These are phyloP conservation scores for Petunia axillaris DNA, from an alignment of 257 asterid genomes.

Conservation along the genomic window DNA sequence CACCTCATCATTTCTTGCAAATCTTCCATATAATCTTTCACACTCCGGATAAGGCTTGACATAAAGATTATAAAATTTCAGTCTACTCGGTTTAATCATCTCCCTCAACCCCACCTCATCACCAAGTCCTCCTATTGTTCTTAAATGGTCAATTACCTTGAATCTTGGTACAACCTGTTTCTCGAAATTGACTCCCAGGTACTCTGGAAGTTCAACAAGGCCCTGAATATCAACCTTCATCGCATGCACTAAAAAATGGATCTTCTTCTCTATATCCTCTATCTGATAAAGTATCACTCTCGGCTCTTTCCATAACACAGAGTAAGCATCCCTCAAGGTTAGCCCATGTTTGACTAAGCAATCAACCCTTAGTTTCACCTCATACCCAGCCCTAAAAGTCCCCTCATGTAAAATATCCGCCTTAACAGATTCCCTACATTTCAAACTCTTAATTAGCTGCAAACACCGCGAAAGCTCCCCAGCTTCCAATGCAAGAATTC, in stretches of 20 bases:
- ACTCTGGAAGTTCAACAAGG: constrained; percentile 72
- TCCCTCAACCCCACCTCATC: constrained; percentile 65
- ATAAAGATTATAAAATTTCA: constrained; percentile 80
- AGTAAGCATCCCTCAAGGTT: constrained; percentile 69
- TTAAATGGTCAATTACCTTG: constrained; percentile 65
- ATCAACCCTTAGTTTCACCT: constrained; percentile 67
- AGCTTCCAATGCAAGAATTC: constrained; percentile 67
- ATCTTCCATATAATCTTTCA: constrained; percentile 76
- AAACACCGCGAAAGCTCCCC: constrained; percentile 83
- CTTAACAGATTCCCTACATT: constrained; percentile 60
- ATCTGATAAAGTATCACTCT: constrained; percentile 58
- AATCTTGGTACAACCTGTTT: constrained; percentile 80
- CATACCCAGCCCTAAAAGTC: constrained; percentile 63
- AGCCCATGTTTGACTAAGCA: constrained; percentile 66
- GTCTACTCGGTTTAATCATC: constrained; percentile 68
- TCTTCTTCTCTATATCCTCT: constrained; percentile 64
- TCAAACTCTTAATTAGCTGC: constrained; percentile 64
- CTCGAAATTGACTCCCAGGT: constrained; percentile 73
- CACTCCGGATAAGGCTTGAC: constrained; percentile 95
- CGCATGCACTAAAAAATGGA: constrained; percentile 54
- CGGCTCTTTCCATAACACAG: constrained; percentile 86
- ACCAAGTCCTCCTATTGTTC: constrained; percentile 65
- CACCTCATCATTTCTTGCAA: constrained; percentile 36
- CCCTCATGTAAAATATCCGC: constrained; percentile 58
- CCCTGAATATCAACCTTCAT: constrained; percentile 63